phyloP scores from a whole-genome alignment of 1,139 yeast genomes.

The Spencermartinsiella ligniputridi region DNA sequence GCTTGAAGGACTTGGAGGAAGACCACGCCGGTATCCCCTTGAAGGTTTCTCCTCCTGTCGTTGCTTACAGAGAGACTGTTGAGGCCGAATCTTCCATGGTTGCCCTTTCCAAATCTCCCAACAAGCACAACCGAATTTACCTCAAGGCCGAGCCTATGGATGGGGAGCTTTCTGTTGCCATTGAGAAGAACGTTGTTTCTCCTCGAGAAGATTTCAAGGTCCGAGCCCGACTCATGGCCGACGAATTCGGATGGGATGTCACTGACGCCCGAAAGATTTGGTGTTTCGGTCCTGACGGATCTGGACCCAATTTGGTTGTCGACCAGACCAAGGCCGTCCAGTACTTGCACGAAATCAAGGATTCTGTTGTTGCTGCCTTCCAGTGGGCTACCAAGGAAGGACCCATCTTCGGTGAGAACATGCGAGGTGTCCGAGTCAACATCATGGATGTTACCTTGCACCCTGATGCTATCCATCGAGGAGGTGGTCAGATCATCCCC shows the following conservation, averaged over 20 bases:
- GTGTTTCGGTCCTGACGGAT: slow-evolving; percentile 99
- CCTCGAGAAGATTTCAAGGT: slow-evolving; percentile 99
- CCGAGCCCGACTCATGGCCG: slow-evolving; percentile 99
- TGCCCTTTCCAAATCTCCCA: slow-evolving; percentile 98
- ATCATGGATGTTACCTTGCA: slow-evolving; percentile 98
- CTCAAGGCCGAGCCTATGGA: slow-evolving; percentile 94
- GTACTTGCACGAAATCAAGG: slow-evolving; percentile 98
- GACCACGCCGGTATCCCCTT: slow-evolving; percentile 99
- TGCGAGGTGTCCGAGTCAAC: slow-evolving; percentile 97
- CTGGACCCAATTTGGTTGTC: slow-evolving; percentile 97
- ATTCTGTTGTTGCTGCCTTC: slow-evolving; percentile 99
- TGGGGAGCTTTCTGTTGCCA: slow-evolving; percentile 90
- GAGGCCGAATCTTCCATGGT: slow-evolving; percentile 87
- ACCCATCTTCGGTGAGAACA: slow-evolving; percentile 94
- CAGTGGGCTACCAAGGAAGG: slow-evolving; percentile 99
- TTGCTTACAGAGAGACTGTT: slow-evolving; percentile 98
- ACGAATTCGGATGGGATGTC: slow-evolving; percentile 99
- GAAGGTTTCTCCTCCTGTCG: slow-evolving; percentile 96
- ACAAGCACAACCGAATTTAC: slow-evolving; percentile 99
- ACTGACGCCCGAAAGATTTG: slow-evolving; percentile 99
- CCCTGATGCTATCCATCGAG: slow-evolving; percentile 99
- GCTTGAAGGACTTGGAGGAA: slow-evolving; percentile 92
- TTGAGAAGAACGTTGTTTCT: slow-evolving; percentile 86
- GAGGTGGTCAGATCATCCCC: slow-evolving; percentile 99
- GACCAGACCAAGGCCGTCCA: slow-evolving; percentile 99